Percentiles rank a stretch among this genome's conserved stretches.
phyloP scores from a whole-genome alignment of 192 early-diverging fungal genomes.

The Coemansia sp. region DNA sequence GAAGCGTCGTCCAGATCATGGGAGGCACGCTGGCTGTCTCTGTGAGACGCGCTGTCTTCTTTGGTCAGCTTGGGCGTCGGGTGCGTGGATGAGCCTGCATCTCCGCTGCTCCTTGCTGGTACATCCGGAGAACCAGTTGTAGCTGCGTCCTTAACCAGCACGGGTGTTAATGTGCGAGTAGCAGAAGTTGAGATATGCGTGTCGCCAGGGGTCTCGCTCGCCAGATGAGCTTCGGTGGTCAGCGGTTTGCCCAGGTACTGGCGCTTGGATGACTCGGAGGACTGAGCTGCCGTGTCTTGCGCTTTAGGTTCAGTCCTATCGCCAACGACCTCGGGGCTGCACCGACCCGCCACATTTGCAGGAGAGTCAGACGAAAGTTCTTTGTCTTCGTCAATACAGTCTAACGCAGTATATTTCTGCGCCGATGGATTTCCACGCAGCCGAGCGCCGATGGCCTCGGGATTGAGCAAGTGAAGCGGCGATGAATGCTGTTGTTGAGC shows the following conservation, averaged over 20 bases:
- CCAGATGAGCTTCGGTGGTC: not conserved
- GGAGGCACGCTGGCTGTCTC: slow-evolving; percentile 10
- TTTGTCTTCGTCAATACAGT: slow-evolving; percentile 29
- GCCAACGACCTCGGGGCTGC: not conserved
- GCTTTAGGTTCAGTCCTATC: not conserved
- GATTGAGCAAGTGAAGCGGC: not conserved
- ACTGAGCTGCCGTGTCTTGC: not conserved
- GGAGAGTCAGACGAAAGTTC: slow-evolving; percentile 7
- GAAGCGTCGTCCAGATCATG: slow-evolving; percentile 31
- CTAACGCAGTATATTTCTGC: slow-evolving; percentile 14
- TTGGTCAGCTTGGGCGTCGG: not conserved
- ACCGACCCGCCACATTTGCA: not conserved
- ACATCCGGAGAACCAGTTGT: not conserved
- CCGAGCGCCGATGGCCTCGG: slow-evolving; percentile 11
- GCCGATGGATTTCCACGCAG: slow-evolving; percentile 1
- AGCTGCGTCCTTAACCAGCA: not conserved
- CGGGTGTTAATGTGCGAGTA: not conserved
- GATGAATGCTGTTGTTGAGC: slow-evolving; percentile 1
- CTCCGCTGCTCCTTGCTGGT: not conserved
- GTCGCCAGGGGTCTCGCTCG: not conserved
- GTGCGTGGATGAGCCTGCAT: not conserved
- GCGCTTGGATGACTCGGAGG: slow-evolving; percentile 9
- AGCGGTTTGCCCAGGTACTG: slow-evolving; percentile 36
- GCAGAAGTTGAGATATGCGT: not conserved
- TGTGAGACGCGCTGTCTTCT: not conserved